Evolutionary conservation across 257 asterid species (phyloP).

Genomic region (Fraxinus pennsylvanica): DNA sequence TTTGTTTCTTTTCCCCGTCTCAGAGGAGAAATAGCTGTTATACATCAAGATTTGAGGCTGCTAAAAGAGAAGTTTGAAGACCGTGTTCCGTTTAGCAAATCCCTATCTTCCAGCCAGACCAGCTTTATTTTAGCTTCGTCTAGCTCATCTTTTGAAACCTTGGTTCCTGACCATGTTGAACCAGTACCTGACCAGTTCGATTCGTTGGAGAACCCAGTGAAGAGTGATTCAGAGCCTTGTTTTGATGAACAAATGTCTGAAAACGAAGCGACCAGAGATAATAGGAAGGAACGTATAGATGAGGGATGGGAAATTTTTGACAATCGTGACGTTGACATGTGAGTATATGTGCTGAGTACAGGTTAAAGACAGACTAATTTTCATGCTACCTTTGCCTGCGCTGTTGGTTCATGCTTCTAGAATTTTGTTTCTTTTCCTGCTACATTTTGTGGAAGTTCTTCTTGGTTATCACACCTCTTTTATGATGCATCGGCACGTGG

Average conservation of each 20-base stretch:
- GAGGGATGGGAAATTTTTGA: constrained; percentile 78
- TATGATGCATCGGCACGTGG: background rate
- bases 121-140: constrained; percentile 64
- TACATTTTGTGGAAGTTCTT: background rate
- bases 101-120: constrained; percentile 51
- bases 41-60: constrained; percentile 69
- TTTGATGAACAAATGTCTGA: constrained; percentile 22
- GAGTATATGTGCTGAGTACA: constrained; percentile 12
- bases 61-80: constrained; percentile 65
- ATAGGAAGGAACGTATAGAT: constrained; percentile 36
- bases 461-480: background rate
- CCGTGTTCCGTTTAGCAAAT: constrained; percentile 53
- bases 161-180: constrained; percentile 35
- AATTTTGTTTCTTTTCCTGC: constrained; percentile 3
- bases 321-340: constrained; percentile 24
- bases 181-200: constrained; percentile 11
- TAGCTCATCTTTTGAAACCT: constrained; percentile 42
- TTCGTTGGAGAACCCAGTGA: constrained; percentile 10
- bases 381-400: background rate
- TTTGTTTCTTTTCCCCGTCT: constrained; percentile 10
- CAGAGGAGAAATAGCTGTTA: constrained; percentile 89
- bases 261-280: constrained; percentile 30
- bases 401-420: background rate
- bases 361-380: background rate
- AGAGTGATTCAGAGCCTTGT: constrained; percentile 5